A percentile compares a stretch with the other conserved stretches of the same genome.
Conservation (phyloP, 768 basidiomycete species). For the Suillus placidus region DNA sequence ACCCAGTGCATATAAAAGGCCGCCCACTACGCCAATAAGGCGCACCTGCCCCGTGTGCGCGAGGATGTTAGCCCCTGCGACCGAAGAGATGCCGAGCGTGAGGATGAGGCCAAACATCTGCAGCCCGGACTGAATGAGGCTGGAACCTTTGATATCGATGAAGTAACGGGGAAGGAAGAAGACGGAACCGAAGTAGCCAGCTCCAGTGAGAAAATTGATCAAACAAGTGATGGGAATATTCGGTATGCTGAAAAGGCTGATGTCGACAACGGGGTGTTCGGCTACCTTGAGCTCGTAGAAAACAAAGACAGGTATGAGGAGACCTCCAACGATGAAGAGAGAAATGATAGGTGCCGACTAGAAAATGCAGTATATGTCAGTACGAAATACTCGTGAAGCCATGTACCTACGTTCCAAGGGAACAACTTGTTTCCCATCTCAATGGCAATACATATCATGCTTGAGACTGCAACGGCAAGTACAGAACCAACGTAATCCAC, state of each 20-base stretch:
- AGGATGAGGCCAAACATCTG: slow-evolving; percentile 40
- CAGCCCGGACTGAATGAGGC: slow-evolving; percentile 34
- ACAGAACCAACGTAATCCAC: slow-evolving; percentile 36
- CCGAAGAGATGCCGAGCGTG: slow-evolving; percentile 36
- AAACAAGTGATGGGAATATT: slow-evolving; percentile 40
- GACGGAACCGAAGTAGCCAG: slow-evolving; percentile 40
- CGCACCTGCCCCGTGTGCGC: slow-evolving; percentile 36
- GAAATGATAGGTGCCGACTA: slow-evolving; percentile 34
- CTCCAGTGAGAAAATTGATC: slow-evolving; percentile 42
- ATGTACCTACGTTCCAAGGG: slow-evolving; percentile 34
- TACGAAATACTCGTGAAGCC: neutral
- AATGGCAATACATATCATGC: slow-evolving; percentile 39
- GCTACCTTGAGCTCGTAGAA: slow-evolving; percentile 38
- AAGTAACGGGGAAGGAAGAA: slow-evolving; percentile 44
- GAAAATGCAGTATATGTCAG: neutral
- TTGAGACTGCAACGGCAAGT: slow-evolving; percentile 36
- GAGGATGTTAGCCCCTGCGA: slow-evolving; percentile 37
- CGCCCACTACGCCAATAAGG: slow-evolving; percentile 33
- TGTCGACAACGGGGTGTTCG: slow-evolving; percentile 37
- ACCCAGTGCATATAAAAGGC: slow-evolving; percentile 36
- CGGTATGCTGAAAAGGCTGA: slow-evolving; percentile 34
- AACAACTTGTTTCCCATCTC: slow-evolving; percentile 42
- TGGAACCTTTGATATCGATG: slow-evolving; percentile 39
- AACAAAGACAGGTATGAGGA: slow-evolving; percentile 37
- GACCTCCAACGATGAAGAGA: slow-evolving; percentile 31